phyloP scores from a whole-genome alignment of 345 rosid genomes.

The Hibiscus syriacus region DNA sequence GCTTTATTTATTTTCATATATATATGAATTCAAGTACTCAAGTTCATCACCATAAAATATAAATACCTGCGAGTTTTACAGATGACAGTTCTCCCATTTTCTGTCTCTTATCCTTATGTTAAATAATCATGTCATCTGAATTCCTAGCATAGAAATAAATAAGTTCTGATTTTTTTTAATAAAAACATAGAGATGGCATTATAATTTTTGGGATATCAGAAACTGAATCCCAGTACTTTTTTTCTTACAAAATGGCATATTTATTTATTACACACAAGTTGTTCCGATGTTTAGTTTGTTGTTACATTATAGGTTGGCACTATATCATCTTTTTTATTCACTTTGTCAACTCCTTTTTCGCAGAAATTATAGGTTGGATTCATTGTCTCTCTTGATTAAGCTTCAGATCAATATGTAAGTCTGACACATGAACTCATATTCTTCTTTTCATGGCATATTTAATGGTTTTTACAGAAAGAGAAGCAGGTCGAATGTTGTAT shows the following conservation, averaged over 20 bases:
- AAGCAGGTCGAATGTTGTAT: background rate
- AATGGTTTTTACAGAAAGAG: background rate
- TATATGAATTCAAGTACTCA: background rate
- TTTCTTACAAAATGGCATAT: background rate
- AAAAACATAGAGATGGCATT: background rate
- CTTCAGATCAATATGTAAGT: background rate
- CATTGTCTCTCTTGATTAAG: background rate
- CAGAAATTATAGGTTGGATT: conserved; percentile 1
- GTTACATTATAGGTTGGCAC: background rate
- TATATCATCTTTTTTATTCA: background rate
- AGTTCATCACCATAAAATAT: background rate
- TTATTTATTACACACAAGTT: background rate
- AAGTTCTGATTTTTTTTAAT: background rate
- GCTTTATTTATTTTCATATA: background rate
- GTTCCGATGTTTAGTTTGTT: background rate
- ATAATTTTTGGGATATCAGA: background rate
- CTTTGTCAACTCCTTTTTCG: background rate
- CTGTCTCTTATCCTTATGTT: background rate
- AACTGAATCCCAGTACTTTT: background rate
- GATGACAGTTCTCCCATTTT: background rate
- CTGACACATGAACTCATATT: background rate
- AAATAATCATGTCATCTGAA: background rate
- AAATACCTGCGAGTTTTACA: background rate
- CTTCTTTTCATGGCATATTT: background rate
- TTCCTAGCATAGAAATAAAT: background rate